Conservation (phyloP, 129 eudicot genomes). For the Chrysanthemum lavandulifolium region DNA sequence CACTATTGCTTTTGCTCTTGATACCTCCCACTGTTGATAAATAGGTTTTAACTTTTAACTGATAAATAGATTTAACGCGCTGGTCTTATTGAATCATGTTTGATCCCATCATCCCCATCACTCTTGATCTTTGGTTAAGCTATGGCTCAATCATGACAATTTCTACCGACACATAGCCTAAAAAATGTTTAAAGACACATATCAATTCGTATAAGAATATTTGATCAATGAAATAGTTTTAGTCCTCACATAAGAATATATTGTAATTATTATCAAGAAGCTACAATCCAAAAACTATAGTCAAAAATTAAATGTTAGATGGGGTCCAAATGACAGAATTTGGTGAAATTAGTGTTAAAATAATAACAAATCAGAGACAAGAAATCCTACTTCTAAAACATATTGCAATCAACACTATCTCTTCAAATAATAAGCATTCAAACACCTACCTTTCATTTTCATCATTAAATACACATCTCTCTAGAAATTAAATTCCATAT, state of each 20-base stretch:
- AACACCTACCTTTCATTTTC: constrained; percentile 46
- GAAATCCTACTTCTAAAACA: constrained; percentile 30
- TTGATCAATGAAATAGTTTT: too few relatives aligned
- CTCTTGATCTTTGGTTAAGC: too few relatives aligned
- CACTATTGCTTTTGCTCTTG: too few relatives aligned
- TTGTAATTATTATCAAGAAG: not conserved
- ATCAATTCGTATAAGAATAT: too few relatives aligned
- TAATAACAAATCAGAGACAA: constrained; percentile 27
- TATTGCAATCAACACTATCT: constrained; percentile 22
- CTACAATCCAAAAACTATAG: not conserved
- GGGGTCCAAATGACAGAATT: constrained; percentile 21
- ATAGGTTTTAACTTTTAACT: too few relatives aligned
- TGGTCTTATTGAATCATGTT: too few relatives aligned
- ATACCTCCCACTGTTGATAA: too few relatives aligned
- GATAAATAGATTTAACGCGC: too few relatives aligned
- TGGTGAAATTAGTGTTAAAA: constrained; percentile 18
- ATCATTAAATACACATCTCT: constrained; percentile 38
- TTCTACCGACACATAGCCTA: too few relatives aligned
- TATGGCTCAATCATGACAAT: too few relatives aligned
- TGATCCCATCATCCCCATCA: too few relatives aligned
- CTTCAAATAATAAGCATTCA: constrained; percentile 18
- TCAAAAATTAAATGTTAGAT: not conserved
- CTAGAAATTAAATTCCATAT: constrained; percentile 21
- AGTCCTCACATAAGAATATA: not conserved
- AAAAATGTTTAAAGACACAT: too few relatives aligned